These are phyloP conservation scores for Phialophora tarda DNA, from an alignment of 2,329 filamentous ascomycete genomes.

Conservation along the genomic window DNA sequence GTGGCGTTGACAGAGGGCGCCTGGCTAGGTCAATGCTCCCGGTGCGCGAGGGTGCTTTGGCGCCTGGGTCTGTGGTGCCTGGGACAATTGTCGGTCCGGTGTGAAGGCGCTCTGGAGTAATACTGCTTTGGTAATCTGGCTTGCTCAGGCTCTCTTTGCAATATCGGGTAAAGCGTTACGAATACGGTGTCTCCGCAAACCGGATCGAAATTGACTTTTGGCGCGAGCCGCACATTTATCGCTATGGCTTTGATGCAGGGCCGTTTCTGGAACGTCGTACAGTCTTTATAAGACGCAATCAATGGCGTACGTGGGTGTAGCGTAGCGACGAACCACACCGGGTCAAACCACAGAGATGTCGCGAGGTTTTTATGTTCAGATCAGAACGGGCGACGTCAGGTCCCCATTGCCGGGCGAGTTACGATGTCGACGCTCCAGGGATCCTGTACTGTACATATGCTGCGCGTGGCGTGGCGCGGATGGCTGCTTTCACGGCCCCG, in stretches of 20 bases:
- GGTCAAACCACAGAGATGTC: background rate
- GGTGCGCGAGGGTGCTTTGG: background rate
- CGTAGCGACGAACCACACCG: too few relatives aligned
- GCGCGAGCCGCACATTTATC: background rate
- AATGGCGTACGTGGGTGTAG: background rate
- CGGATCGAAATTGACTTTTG: background rate
- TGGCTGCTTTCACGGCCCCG: background rate
- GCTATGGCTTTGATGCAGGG: background rate
- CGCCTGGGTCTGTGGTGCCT: background rate
- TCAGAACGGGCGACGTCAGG: background rate
- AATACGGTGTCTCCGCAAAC: background rate
- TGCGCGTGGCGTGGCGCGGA: background rate
- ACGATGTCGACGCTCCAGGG: background rate
- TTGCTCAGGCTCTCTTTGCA: constrained; percentile 1
- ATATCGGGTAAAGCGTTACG: constrained; percentile 7
- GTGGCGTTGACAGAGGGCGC: background rate
- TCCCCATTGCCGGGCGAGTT: background rate
- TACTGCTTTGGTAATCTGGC: background rate
- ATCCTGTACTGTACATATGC: background rate
- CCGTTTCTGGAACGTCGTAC: background rate
- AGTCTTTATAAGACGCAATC: background rate
- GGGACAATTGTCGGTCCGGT: background rate
- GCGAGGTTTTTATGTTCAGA: background rate
- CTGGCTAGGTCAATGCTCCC: background rate
- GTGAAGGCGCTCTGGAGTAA: background rate